A percentile compares a stretch with the other conserved stretches of the same genome.
Evolutionary conservation across 768 basidiomycete genomes (phyloP).

Genomic region (Termitomyces sp.): DNA sequence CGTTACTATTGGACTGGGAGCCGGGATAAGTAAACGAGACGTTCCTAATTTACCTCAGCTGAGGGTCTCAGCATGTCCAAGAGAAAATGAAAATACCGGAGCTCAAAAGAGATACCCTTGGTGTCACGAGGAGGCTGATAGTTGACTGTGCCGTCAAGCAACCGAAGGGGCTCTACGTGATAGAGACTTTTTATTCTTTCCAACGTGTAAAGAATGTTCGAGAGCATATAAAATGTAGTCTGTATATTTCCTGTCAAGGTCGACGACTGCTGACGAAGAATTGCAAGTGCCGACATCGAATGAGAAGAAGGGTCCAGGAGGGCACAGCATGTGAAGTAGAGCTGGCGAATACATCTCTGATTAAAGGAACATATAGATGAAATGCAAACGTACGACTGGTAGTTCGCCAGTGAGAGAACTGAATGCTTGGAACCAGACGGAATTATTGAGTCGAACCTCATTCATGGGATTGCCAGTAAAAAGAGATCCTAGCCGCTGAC

Average conservation of each 20-base stretch:
- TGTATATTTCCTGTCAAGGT: conserved; percentile 17
- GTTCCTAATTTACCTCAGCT: conserved; percentile 27
- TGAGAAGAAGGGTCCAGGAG: conserved; percentile 25
- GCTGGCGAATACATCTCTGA: no score
- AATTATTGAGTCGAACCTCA: no score
- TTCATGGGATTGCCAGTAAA: no score
- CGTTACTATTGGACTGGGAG: conserved; percentile 21
- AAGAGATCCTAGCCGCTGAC: no score
- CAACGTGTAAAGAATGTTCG: conserved; percentile 11
- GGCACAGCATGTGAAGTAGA: conserved; percentile 22
- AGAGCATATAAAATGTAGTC: conserved; percentile 10
- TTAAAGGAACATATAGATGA: no score
- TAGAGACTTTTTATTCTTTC: conserved; percentile 25
- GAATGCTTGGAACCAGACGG: no score
- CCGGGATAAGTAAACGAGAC: conserved; percentile 47
- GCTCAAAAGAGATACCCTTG: conserved; percentile 22
- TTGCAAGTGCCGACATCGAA: conserved; percentile 32
- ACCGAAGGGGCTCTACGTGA: conserved; percentile 12
- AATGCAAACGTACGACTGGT: no score
- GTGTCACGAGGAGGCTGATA: conserved; percentile 16
- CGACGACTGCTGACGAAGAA: conserved; percentile 23
- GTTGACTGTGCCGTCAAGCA: conserved; percentile 17
- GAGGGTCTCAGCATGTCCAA: neutral
- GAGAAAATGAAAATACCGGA: conserved; percentile 16
- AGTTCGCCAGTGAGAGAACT: no score